Conservation (phyloP, 768 basidiomycete genomes). For the Xerocomellus dryophilus region DNA sequence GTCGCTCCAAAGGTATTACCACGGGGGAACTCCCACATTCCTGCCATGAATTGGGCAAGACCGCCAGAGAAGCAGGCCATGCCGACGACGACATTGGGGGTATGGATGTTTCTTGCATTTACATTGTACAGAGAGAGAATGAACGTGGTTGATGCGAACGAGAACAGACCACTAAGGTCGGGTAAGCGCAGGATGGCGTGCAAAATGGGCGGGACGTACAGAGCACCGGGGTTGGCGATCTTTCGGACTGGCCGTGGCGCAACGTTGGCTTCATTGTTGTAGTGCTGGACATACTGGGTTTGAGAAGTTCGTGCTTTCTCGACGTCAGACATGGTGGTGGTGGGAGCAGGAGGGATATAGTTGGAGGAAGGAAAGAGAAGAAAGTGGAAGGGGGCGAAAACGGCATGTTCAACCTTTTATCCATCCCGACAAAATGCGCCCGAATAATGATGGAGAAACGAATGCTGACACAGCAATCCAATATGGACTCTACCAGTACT, state of each 20-base stretch:
- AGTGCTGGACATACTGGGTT: constrained; percentile 16
- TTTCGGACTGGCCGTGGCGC: constrained; percentile 29
- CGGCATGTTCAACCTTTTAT: constrained; percentile 17
- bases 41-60: constrained; percentile 80
- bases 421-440: constrained; percentile 6
- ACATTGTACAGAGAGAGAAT: constrained; percentile 76
- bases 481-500: too few relatives aligned
- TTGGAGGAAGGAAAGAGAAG: neutral
- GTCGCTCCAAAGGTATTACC: constrained; percentile 72
- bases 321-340: constrained; percentile 33
- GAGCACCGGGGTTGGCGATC: constrained; percentile 55
- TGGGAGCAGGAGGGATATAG: neutral
- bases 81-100: constrained; percentile 73
- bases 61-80: constrained; percentile 88
- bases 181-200: neutral
- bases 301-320: constrained; percentile 32
- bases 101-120: constrained; percentile 46
- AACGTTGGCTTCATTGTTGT: constrained; percentile 17
- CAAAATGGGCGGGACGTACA: constrained; percentile 21
- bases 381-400: neutral
- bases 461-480: constrained; percentile 23
- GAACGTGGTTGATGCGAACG: constrained; percentile 81
- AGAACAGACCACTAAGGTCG: constrained; percentile 62
- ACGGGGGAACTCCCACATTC: constrained; percentile 82
- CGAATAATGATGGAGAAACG: constrained; percentile 16